Evolutionary conservation across 495 filamentous ascomycete species (phyloP).

Genomic region (Trypethelium eluteriae): DNA sequence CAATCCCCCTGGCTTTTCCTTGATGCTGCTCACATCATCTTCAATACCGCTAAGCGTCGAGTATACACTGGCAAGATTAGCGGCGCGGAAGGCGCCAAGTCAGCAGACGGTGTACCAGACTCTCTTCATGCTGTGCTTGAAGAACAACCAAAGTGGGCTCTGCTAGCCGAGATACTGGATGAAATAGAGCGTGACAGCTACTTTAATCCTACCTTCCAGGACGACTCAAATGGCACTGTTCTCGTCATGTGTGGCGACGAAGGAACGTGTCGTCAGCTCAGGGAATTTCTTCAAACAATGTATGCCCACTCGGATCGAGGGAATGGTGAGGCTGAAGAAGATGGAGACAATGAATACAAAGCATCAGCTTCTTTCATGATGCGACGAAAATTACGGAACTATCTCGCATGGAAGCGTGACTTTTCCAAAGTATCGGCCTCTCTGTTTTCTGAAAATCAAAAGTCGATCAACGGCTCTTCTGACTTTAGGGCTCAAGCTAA

Average conservation of each 20-base stretch:
- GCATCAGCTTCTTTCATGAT: conserved; percentile 80
- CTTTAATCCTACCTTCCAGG: conserved; percentile 62
- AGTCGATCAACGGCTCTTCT: conserved; percentile 58
- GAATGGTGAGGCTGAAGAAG: conserved; percentile 25
- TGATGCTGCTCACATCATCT: conserved; percentile 89
- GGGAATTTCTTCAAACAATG: conserved; percentile 89
- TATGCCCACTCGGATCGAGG: conserved; percentile 56
- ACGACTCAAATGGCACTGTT: conserved; percentile 84
- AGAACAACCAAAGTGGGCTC: conserved; percentile 87
- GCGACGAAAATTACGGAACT: conserved; percentile 76
- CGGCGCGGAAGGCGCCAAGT: conserved; percentile 30
- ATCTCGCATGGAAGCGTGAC: conserved; percentile 85
- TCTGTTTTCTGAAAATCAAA: conserved; percentile 70
- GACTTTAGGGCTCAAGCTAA: conserved; percentile 42
- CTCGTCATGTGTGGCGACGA: conserved; percentile 93
- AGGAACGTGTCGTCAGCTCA: conserved; percentile 77
- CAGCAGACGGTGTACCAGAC: conserved; percentile 45
- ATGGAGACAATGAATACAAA: conserved; percentile 35
- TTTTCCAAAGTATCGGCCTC: conserved; percentile 74
- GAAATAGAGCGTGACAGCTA: conserved; percentile 92
- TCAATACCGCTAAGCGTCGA: conserved; percentile 78
- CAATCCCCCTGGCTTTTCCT: conserved; percentile 96
- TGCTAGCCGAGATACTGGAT: conserved; percentile 76
- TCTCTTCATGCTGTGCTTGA: conserved; percentile 83
- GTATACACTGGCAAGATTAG: conserved; percentile 71